Conservation (phyloP, 495 filamentous ascomycete species). For the Pseudotulostoma volvatum region DNA sequence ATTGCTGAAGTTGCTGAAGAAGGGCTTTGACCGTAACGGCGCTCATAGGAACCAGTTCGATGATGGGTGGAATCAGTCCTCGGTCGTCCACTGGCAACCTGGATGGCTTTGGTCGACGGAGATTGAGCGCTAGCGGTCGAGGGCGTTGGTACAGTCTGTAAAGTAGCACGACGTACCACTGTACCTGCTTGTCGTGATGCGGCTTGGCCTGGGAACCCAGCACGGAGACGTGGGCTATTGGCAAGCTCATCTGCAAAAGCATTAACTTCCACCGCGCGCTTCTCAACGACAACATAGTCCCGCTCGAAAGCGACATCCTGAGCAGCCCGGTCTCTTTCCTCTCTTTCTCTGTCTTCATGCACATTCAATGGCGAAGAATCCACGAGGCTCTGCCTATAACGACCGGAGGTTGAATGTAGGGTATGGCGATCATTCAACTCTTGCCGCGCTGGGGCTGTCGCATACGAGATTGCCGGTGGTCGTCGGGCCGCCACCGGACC, state of each 20-base stretch:
- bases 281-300: slow-evolving; percentile 93
- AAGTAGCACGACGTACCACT: slow-evolving; percentile 53
- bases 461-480: slow-evolving; percentile 29
- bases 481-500: slow-evolving; percentile 16
- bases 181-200: slow-evolving; percentile 23
- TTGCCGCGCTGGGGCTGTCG: slow-evolving; percentile 47
- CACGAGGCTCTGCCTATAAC: slow-evolving; percentile 30
- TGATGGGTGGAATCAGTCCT: slow-evolving; percentile 48
- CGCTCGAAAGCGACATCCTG: slow-evolving; percentile 81
- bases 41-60: slow-evolving; percentile 61
- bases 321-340: slow-evolving; percentile 58
- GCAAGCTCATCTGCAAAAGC: slow-evolving; percentile 91
- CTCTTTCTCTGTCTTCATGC: slow-evolving; percentile 23
- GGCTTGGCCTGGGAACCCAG: slow-evolving; percentile 11
- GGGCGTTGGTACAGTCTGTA: slow-evolving; percentile 37
- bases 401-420: slow-evolving; percentile 23
- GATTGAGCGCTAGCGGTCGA: slow-evolving; percentile 42
- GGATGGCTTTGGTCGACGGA: slow-evolving; percentile 45
- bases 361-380: slow-evolving; percentile 31
- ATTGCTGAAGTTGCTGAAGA: slow-evolving; percentile 72
- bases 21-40: slow-evolving; percentile 59
- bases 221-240: slow-evolving; percentile 46
- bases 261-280: slow-evolving; percentile 86
- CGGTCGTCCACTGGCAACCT: slow-evolving; percentile 44
- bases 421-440: slow-evolving; percentile 22